Evolutionary conservation across 352 stramenopile species (phyloP), one percentile per base, ranked within the genome.

Genomic region (Globisporangium rhizosaccharum): DNA sequence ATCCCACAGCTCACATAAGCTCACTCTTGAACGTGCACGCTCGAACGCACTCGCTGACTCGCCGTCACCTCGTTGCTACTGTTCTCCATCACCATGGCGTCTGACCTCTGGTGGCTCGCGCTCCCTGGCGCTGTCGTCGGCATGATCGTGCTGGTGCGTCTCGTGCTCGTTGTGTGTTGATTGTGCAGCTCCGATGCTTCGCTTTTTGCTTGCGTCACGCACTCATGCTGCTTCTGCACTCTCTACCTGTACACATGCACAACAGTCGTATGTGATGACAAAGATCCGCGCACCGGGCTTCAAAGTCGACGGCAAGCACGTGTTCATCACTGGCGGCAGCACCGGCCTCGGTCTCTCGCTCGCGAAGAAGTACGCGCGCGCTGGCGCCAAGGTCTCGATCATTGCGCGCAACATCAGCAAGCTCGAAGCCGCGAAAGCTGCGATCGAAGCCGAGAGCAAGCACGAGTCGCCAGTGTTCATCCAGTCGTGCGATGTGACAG

Each of bases 341-440:
- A 79, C 75, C 4, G 84, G 84, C 8, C 75, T 94, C 28, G 84
- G 84, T 2, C 68, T 94, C 37, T 59, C 82, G 30, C 47, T 92
- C 33, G 80, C 76, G 46, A 85, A 78, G 59, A 86, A 89, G 61
- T 89, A 85, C 68, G 82, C 80, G 46, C 62, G 70, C 26, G 52
- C 73, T 10, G 82, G 82, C n/a, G 84, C 82, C 63, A 88, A 85
- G 49, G 78, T 93, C 33, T 83, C 80, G 39, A 89, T 93, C 57
- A 59, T 92, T 14, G 77, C 83, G 51, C 85, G 84, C 51, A 71
- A 65, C 12, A 45, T 73, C 39, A 67, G 71, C 12, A 86, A 89
- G 50, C 75, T 93, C 28, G 72, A 89, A 14, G 71, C 69, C 7
- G 78, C 82, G 25, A 84, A 91, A 64, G 53, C 51, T 17, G 76